Evolutionary conservation across 148 eudicot species (phyloP).

Genomic region (Rhododendron griersonianum): DNA sequence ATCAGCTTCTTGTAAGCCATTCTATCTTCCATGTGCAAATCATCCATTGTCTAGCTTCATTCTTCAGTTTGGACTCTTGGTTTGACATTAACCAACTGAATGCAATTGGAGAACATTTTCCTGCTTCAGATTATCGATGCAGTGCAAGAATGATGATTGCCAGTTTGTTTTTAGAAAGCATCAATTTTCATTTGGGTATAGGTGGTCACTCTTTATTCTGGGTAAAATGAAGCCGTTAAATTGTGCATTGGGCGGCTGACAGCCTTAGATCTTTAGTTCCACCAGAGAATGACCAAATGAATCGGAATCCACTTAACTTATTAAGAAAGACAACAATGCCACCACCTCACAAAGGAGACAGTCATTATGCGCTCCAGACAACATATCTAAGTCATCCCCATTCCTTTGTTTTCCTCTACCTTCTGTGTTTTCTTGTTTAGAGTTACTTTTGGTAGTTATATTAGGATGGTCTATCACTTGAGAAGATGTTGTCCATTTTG

Average conservation of each 20-base stretch:
- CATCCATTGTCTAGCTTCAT: not conserved
- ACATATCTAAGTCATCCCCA: not conserved
- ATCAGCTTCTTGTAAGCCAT: constrained; percentile 68
- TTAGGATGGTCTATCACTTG: not conserved
- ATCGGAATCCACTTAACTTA: not conserved
- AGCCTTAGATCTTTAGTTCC: not conserved
- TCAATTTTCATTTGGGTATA: not conserved
- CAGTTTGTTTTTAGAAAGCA: not conserved
- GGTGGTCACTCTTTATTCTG: not conserved
- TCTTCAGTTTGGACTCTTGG: not conserved
- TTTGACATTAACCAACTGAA: not conserved
- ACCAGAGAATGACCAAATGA: not conserved
- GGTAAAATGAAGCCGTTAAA: not conserved
- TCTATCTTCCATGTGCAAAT: constrained; percentile 6
- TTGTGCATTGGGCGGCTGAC: not conserved
- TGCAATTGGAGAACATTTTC: not conserved
- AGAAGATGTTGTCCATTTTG: not conserved
- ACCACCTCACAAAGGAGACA: not conserved
- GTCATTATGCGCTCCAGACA: not conserved
- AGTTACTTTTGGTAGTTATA: not conserved
- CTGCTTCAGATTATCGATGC: not conserved
- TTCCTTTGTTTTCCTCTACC: not conserved
- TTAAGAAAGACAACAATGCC: not conserved
- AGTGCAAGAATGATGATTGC: not conserved
- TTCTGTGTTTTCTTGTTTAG: not conserved